Conservation (phyloP, 306 rosid genomes). For the Fragaria ananassa region DNA sequence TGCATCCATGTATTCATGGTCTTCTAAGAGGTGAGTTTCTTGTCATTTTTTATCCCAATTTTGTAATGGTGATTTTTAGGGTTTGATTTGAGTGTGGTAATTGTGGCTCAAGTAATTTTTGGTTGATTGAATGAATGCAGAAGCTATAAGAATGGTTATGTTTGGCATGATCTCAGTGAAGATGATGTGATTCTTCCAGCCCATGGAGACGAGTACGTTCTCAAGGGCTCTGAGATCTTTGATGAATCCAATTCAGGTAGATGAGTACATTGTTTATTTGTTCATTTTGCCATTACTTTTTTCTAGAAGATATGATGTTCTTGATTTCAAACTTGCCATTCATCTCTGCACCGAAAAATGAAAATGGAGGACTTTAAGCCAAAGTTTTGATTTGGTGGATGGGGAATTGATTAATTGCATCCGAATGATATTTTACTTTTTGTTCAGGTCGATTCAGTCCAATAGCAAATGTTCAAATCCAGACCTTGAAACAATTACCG, state of each 20-base stretch:
- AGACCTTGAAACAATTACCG: conserved; percentile 63
- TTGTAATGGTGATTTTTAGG: neutral
- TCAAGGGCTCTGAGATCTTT: conserved; percentile 92
- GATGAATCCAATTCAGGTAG: conserved; percentile 76
- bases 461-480: conserved; percentile 45
- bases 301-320: neutral
- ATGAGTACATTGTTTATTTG: neutral
- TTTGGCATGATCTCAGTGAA: conserved; percentile 93
- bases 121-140: conserved; percentile 42
- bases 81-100: neutral
- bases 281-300: conserved; percentile 5
- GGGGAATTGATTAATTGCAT: neutral
- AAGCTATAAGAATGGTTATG: conserved; percentile 85
- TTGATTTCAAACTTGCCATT: neutral
- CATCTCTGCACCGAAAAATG: neutral
- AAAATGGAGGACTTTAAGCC: neutral
- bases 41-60: neutral
- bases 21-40: conserved; percentile 69
- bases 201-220: conserved; percentile 86
- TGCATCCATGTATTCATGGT: conserved; percentile 84
- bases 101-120: conserved; percentile 9
- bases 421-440: conserved; percentile 19
- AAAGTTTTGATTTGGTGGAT: neutral
- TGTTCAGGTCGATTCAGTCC: conserved; percentile 58
- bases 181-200: conserved; percentile 78